Conservation (phyloP, 495 filamentous ascomycete genomes). For the Aspergillus wentii region DNA sequence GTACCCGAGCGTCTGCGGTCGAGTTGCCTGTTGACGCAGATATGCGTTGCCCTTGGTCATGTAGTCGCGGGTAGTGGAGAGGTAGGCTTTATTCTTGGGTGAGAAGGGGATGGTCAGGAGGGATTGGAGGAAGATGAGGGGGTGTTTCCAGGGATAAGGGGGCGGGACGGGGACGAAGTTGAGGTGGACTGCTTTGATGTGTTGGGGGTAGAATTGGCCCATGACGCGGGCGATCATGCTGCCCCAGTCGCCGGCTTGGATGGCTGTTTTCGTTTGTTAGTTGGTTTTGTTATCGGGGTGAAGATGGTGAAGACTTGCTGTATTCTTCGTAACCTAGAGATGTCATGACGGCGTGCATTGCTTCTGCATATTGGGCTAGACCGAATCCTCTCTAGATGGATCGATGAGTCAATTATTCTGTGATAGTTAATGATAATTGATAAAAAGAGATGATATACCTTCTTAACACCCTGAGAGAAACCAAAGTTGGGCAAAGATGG, state of each 20-base stretch:
- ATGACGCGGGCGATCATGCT: conserved; percentile 38
- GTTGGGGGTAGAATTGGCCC: conserved; percentile 29
- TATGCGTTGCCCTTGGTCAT: conserved; percentile 37
- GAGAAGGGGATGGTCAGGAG: conserved; percentile 34
- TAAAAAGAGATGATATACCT: conserved; percentile 21
- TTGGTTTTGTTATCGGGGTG: too few species aligned
- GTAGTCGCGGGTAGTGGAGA: conserved; percentile 30
- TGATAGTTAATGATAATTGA: too few species aligned
- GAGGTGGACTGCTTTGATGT: conserved; percentile 40
- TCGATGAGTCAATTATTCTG: too few species aligned
- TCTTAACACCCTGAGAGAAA: conserved; percentile 52
- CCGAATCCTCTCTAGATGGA: conserved; percentile 39
- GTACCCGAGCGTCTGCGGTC: conserved; percentile 48
- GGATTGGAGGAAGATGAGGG: conserved; percentile 27
- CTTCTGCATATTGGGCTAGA: conserved; percentile 37
- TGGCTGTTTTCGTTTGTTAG: conserved; percentile 20
- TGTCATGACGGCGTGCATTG: conserved; percentile 39
- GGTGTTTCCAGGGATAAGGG: conserved; percentile 29
- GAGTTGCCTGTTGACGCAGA: conserved; percentile 38
- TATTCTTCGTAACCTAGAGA: conserved; percentile 41
- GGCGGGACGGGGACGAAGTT: conserved; percentile 33
- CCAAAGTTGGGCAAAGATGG: conserved; percentile 71
- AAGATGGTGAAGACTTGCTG: conserved; percentile 13
- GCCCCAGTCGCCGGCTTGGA: conserved; percentile 50
- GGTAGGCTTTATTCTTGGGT: conserved; percentile 22